Conservation (phyloP, 257 asterid genomes). For the Solanum stenotomum region DNA sequence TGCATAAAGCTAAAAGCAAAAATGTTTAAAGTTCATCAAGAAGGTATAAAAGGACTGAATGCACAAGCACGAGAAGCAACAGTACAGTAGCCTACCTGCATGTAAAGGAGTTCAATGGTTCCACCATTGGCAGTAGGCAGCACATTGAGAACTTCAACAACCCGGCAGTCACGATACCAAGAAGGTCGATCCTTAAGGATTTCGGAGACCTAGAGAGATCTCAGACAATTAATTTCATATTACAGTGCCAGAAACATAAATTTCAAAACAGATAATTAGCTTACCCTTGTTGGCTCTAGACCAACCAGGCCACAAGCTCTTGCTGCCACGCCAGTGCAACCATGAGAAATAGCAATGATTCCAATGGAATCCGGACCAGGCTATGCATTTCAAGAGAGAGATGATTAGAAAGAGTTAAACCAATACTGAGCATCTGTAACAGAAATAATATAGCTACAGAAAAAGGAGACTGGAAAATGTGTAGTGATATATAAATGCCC, state of each 20-base stretch:
- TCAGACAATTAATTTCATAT: background rate
- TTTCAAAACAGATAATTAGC: background rate
- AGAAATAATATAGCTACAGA: background rate
- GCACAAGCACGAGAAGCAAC: background rate
- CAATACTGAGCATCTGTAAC: background rate
- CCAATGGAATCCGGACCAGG: constrained; percentile 99
- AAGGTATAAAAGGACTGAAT: background rate
- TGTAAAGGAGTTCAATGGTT: constrained; percentile 83
- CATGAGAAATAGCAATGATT: constrained; percentile 98
- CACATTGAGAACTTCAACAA: constrained; percentile 68
- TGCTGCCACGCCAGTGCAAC: constrained; percentile 99
- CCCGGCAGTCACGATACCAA: constrained; percentile 94
- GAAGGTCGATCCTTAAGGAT: constrained; percentile 93
- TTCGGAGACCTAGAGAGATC: constrained; percentile 63
- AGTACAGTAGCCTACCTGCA: constrained; percentile 47
- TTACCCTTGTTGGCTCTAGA: constrained; percentile 85
- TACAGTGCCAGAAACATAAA: background rate
- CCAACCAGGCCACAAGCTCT: constrained; percentile 96
- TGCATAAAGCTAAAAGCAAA: constrained; percentile 49
- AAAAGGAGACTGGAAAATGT: background rate
- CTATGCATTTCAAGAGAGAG: constrained; percentile 24
- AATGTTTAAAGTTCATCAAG: background rate
- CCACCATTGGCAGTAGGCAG: constrained; percentile 98
- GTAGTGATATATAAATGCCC: background rate
- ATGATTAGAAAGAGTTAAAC: background rate